Evolutionary conservation across 768 basidiomycete species (phyloP).

Genomic region (Tephrocybe sp.): DNA sequence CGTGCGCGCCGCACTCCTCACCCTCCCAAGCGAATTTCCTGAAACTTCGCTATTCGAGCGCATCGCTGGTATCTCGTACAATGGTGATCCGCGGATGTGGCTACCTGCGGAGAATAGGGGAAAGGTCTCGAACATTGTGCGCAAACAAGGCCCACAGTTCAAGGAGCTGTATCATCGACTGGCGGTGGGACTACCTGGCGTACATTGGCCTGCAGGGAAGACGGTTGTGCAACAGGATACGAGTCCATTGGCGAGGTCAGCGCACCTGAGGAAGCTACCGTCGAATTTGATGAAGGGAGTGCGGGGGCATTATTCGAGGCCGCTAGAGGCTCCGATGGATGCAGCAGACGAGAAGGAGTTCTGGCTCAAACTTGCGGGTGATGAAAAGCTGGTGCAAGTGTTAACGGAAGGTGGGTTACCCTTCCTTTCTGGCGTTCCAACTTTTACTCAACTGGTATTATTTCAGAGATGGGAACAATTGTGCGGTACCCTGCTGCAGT

Average conservation of each 20-base stretch:
- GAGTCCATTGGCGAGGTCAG: constrained; percentile 60
- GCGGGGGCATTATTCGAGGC: constrained; percentile 46
- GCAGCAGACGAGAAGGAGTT: constrained; percentile 70
- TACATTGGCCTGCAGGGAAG: constrained; percentile 61
- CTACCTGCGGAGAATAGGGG: constrained; percentile 91
- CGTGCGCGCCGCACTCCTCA: constrained; percentile 84
- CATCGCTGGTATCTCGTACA: constrained; percentile 84
- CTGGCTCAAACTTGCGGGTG: constrained; percentile 70
- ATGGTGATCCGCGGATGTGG: constrained; percentile 90
- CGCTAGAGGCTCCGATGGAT: constrained; percentile 30
- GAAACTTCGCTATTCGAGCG: constrained; percentile 81
- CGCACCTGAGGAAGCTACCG: constrained; percentile 79
- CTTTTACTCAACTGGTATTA: not conserved
- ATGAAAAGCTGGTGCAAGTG: constrained; percentile 50
- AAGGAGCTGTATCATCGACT: constrained; percentile 81
- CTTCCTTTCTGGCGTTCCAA: not conserved
- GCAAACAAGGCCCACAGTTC: constrained; percentile 79
- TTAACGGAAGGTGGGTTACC: constrained; percentile 49
- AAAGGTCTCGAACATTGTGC: constrained; percentile 94
- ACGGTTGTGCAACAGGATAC: constrained; percentile 71
- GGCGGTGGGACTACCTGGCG: constrained; percentile 75
- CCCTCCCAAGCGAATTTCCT: constrained; percentile 77
- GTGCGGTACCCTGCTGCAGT: constrained; percentile 81
- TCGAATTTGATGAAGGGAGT: constrained; percentile 58
- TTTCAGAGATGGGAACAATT: constrained; percentile 69